Percentiles rank a stretch among this genome's conserved stretches.
These are phyloP conservation scores for Pyracantha coccinea DNA, from an alignment of 331 rosid species.

Conservation along the genomic window DNA sequence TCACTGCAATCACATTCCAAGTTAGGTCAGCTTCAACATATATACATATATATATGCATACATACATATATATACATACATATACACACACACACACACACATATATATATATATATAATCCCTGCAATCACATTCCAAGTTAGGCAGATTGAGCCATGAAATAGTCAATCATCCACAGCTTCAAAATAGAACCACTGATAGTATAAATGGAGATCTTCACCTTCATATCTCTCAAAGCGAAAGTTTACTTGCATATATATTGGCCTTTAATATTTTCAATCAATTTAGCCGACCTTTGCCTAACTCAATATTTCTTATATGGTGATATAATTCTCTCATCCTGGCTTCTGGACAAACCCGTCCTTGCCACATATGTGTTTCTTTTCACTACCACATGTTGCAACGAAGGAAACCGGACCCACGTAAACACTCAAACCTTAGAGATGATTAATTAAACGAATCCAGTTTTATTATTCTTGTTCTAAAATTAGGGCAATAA, in stretches of 20 bases:
- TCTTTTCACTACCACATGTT: conserved; percentile 18
- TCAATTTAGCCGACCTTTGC: neutral
- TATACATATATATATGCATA: too few relatives aligned
- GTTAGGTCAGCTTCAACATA: too few relatives aligned
- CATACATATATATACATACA: too few relatives aligned
- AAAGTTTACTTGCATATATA: too few relatives aligned
- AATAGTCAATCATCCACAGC: neutral
- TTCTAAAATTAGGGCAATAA: neutral
- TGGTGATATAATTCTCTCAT: neutral
- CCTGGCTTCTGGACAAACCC: conserved; percentile 6
- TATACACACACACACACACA: too few relatives aligned
- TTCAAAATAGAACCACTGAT: neutral
- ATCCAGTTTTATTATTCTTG: neutral
- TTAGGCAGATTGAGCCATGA: conserved; percentile 4
- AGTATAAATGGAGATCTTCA: neutral
- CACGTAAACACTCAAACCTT: neutral
- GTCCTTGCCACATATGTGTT: conserved; percentile 10
- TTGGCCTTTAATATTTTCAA: too few relatives aligned
- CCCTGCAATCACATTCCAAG: conserved; percentile 7
- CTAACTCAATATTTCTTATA: neutral
- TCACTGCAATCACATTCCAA: too few relatives aligned
- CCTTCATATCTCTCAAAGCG: neutral
- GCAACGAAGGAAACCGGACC: conserved; percentile 46
- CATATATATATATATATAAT: neutral
- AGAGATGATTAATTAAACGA: neutral